Conservation (phyloP, 306 rosid genomes). For the Citrullus amarus region DNA sequence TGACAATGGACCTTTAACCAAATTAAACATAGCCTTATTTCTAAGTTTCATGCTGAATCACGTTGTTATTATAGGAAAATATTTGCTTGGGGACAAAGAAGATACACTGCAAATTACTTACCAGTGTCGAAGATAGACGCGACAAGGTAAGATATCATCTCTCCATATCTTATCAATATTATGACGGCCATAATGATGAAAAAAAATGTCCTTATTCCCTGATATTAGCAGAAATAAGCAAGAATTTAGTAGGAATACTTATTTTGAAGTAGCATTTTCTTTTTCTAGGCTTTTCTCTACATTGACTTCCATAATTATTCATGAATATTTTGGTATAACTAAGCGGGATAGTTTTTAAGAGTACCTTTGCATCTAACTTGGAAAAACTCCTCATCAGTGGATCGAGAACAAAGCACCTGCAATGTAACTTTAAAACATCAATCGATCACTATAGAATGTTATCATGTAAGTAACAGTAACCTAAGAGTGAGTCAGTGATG, state of each 20-base stretch:
- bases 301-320: background rate
- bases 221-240: constrained; percentile 4
- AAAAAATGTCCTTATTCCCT: constrained; percentile 66
- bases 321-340: background rate
- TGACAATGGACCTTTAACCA: background rate
- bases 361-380: constrained; percentile 73
- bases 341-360: background rate
- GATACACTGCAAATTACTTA: constrained; percentile 16
- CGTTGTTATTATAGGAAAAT: background rate
- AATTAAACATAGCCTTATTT: background rate
- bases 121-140: constrained; percentile 91
- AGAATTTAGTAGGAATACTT: background rate
- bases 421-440: background rate
- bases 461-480: background rate
- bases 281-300: background rate
- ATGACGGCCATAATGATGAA: constrained; percentile 63
- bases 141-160: constrained; percentile 89
- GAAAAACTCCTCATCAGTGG: constrained; percentile 78
- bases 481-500: background rate
- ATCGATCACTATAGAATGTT: background rate
- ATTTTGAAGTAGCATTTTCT: background rate
- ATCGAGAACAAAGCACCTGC: constrained; percentile 89
- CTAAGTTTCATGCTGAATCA: background rate
- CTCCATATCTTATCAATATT: constrained; percentile 77
- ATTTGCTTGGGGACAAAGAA: background rate